Base-by-base conservation (phyloP, 2,329 filamentous ascomycete genomes). In the Colletotrichum shisoi region DNA sequence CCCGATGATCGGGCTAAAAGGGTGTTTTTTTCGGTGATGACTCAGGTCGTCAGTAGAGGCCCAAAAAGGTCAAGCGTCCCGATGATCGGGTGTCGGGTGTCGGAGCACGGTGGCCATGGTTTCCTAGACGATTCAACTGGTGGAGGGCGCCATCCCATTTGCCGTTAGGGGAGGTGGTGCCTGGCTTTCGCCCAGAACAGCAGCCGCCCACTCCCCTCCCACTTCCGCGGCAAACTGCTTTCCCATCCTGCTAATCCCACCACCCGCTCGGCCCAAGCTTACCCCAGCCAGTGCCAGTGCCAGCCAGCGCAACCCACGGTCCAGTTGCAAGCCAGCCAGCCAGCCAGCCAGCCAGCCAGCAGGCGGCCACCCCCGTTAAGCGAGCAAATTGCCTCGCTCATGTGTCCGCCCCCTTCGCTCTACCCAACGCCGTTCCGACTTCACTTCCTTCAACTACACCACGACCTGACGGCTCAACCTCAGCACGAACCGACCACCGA, bases 371-470 rank as follows among this genome's bases (percentile, higher is more conserved):
- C 61, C 64, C 65, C 61, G 56, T 65, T 68, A 68, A 68, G 65
- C 65, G 65, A 68, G 61, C 65, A 68, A 68, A 68, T 60, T 68
- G 67, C 63, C 67, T 65, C 66, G 57, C 62, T 67, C 62, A 63
- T 58, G 53, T 65, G 66, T 63, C 68, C 67, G 67, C 67, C 69
- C 69, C 65, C 62, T 66, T 69, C 67, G 57, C 62, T 69, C 67
- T 69, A 62, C 67, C 63, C 62, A 67, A 59, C 56, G 56, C 67
- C 62, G 53, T 67, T 67, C 66, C 60, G 69, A 70, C 69, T 69
- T 69, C 67, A 70, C 57, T 59, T 70, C 62, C 60, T 59, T 60
- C 69, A 69, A 62, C 69, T 67, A 58, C 67, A 70, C 67, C 62
- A 69, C 66, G 57, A 61, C 56, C 56, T 49, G 57, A 66, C 57